phyloP scores from a whole-genome alignment of 345 rosid species.

The Syzygium grande region DNA sequence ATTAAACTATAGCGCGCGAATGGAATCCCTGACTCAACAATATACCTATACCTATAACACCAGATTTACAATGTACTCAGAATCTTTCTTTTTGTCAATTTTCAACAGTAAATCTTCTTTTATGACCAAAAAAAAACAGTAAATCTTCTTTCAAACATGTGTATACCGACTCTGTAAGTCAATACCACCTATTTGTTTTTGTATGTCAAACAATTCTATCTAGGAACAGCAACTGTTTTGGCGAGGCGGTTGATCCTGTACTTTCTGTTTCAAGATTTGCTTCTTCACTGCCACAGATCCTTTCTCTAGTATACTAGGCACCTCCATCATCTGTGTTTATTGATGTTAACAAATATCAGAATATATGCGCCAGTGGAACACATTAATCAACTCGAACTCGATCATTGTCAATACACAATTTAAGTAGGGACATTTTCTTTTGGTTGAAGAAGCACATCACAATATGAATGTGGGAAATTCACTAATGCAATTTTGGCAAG shows the following conservation, averaged over 20 bases:
- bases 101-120: not conserved
- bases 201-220: not conserved
- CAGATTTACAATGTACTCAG: not conserved
- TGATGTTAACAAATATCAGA: not conserved
- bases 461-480: not conserved
- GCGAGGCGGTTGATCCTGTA: conserved; percentile 15
- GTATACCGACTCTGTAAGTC: not conserved
- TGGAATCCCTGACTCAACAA: not conserved
- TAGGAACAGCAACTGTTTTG: conserved; percentile 45
- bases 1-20: not conserved
- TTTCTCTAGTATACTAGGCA: conserved; percentile 63
- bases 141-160: not conserved
- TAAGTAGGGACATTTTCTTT: not conserved
- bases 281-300: conserved; percentile 61
- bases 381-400: not conserved
- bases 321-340: conserved; percentile 54
- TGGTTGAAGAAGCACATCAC: not conserved
- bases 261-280: conserved; percentile 36
- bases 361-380: not conserved
- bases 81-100: too few species aligned
- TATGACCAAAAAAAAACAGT: too few species aligned
- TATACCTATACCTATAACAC: not conserved
- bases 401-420: not conserved
- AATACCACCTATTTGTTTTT: not conserved
- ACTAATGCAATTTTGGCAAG: not conserved